phyloP scores from a whole-genome alignment of 1,284 basidiomycete species.

The Ceratobasidium sp. region DNA sequence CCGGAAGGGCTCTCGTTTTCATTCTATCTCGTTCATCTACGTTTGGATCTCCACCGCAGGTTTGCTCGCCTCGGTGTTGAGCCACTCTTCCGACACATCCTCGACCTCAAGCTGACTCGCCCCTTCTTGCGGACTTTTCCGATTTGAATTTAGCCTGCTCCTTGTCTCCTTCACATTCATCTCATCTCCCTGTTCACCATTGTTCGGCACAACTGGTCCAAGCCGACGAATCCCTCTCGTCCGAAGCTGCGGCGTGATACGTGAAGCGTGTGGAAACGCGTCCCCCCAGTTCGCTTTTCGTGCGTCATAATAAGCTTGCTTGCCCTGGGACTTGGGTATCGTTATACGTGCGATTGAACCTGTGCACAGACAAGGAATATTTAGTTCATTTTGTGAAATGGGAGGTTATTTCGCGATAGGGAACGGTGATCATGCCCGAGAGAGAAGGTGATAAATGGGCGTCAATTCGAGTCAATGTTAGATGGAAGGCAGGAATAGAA shows the following conservation, averaged over 20 bases:
- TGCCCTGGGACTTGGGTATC: slow-evolving; percentile 90
- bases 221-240: slow-evolving; percentile 19
- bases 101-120: background rate
- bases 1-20: background rate
- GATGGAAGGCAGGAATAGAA: background rate
- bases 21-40: background rate
- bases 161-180: background rate
- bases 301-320: slow-evolving; percentile 94
- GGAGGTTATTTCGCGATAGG: slow-evolving; percentile 2
- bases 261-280: slow-evolving; percentile 87
- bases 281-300: slow-evolving; percentile 95
- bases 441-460: slow-evolving; percentile 15
- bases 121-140: background rate
- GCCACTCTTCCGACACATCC: background rate
- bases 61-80: slow-evolving; percentile 18
- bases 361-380: slow-evolving; percentile 49
- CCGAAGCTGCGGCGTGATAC: slow-evolving; percentile 73
- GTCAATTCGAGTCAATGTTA: background rate
- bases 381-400: slow-evolving; percentile 12
- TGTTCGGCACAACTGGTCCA: slow-evolving; percentile 13
- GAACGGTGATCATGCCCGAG: slow-evolving; percentile 19
- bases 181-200: background rate
- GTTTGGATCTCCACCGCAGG: slow-evolving; percentile 18
- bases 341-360: slow-evolving; percentile 91
- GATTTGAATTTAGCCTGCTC: background rate